A percentile compares a stretch with the other conserved stretches of the same genome.
phyloP scores from a whole-genome alignment of 164 flowering plant species.

The Vitis cinerea region DNA sequence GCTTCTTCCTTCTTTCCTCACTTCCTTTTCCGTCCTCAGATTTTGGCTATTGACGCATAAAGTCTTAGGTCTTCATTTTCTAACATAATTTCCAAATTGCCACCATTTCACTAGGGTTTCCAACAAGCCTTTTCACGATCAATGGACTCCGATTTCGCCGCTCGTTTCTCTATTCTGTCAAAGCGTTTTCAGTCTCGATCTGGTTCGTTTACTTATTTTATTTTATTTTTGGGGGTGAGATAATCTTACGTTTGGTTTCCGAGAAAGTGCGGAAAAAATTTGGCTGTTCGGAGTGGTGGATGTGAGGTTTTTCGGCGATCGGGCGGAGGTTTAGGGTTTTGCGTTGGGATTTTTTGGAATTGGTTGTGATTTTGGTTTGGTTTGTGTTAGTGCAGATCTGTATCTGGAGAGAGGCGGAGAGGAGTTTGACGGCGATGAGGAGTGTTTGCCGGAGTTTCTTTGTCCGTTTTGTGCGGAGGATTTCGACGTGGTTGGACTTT shows the following conservation, averaged over 20 bases:
- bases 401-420: constrained; percentile 26
- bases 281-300: neutral
- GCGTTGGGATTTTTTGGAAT: neutral
- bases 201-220: constrained; percentile 14
- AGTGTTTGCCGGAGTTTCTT: constrained; percentile 36
- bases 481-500: constrained; percentile 59
- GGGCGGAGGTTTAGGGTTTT: neutral
- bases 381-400: constrained; percentile 29
- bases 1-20: no score
- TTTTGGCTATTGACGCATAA: neutral
- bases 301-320: neutral
- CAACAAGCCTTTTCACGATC: no score
- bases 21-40: neutral
- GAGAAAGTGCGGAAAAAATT: neutral
- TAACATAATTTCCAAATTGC: no score
- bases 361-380: constrained; percentile 8
- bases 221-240: no score
- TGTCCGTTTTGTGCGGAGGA: constrained; percentile 71
- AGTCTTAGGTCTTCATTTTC: no score
- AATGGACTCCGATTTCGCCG: constrained; percentile 41
- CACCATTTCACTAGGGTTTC: no score
- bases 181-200: constrained; percentile 38
- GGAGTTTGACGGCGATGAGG: constrained; percentile 43
- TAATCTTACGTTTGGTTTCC: no score
- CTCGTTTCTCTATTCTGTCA: constrained; percentile 20